Conservation (phyloP, 2,329 filamentous ascomycete species). For the Aspergillus melleus region DNA sequence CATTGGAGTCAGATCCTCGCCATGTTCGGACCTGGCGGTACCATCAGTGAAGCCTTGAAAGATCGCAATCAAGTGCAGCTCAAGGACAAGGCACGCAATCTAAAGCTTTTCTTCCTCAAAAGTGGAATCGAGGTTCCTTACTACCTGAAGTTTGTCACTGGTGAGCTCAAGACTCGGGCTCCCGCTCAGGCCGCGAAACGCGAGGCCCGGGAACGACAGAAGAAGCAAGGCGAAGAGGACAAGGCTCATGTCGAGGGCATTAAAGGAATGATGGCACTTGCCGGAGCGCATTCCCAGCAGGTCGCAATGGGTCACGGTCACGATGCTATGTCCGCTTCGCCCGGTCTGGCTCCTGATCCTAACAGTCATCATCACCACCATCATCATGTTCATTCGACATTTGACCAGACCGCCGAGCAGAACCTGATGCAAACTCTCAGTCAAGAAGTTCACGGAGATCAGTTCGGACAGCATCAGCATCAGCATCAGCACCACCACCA, state of each 20-base stretch:
- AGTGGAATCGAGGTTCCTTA: slow-evolving; percentile 88
- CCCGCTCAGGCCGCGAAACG: slow-evolving; percentile 60
- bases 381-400: slow-evolving; percentile 24
- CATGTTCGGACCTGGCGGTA: slow-evolving; percentile 77
- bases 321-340: slow-evolving; percentile 41
- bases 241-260: slow-evolving; percentile 50
- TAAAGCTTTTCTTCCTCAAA: slow-evolving; percentile 90
- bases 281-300: slow-evolving; percentile 40
- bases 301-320: slow-evolving; percentile 30
- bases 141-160: slow-evolving; percentile 83
- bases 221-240: slow-evolving; percentile 47
- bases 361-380: slow-evolving; percentile 12
- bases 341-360: slow-evolving; percentile 34
- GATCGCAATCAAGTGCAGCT: slow-evolving; percentile 89
- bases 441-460: slow-evolving; percentile 42
- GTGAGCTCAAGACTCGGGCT: slow-evolving; percentile 82
- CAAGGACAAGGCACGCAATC: slow-evolving; percentile 86
- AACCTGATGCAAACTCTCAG: slow-evolving; percentile 46
- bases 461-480: slow-evolving; percentile 34
- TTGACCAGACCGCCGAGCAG: slow-evolving; percentile 44
- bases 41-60: slow-evolving; percentile 78
- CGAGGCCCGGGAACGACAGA: slow-evolving; percentile 49
- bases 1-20: slow-evolving; percentile 92
- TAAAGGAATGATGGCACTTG: slow-evolving; percentile 49
- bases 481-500: slow-evolving; percentile 33